phyloP scores from a whole-genome alignment of 2,329 filamentous ascomycete species.

The Dendrostoma leiphaemia region DNA sequence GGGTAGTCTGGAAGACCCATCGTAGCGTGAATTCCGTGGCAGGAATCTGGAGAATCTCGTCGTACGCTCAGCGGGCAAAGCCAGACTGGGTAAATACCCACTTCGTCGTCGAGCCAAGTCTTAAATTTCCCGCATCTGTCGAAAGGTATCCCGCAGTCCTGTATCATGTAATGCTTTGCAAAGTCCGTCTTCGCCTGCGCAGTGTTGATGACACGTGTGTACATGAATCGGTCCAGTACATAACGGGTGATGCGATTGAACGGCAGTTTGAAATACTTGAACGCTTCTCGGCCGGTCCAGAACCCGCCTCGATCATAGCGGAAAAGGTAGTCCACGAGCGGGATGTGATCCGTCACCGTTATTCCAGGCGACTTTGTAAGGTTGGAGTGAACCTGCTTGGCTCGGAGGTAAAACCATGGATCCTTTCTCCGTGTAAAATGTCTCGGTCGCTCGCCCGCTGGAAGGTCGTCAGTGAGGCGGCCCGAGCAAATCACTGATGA shows the following conservation, averaged over 20 bases:
- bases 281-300: conserved; percentile 64
- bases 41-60: conserved; percentile 38
- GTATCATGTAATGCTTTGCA: conserved; percentile 59
- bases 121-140: conserved; percentile 41
- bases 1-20: conserved; percentile 25
- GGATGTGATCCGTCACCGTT: conserved; percentile 42
- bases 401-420: conserved; percentile 74
- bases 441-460: conserved; percentile 31
- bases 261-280: conserved; percentile 61
- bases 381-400: conserved; percentile 38
- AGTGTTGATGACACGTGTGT: conserved; percentile 54
- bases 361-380: conserved; percentile 24
- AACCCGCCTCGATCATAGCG: conserved; percentile 69
- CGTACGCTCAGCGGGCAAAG: conserved; percentile 50
- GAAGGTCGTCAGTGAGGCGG: conserved; percentile 47
- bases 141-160: conserved; percentile 58
- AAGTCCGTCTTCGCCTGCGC: conserved; percentile 11
- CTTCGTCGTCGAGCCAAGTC: conserved; percentile 43
- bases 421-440: conserved; percentile 59
- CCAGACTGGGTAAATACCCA: conserved; percentile 55
- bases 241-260: conserved; percentile 64
- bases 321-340: conserved; percentile 66
- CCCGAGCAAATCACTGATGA: conserved; percentile 62
- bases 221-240: conserved; percentile 60
- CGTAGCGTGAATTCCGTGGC: conserved; percentile 45